Evolutionary conservation across 164 flowering plant species (phyloP), one percentile per base, ranked within the genome.

Genomic region (Nymphaea colorata): DNA sequence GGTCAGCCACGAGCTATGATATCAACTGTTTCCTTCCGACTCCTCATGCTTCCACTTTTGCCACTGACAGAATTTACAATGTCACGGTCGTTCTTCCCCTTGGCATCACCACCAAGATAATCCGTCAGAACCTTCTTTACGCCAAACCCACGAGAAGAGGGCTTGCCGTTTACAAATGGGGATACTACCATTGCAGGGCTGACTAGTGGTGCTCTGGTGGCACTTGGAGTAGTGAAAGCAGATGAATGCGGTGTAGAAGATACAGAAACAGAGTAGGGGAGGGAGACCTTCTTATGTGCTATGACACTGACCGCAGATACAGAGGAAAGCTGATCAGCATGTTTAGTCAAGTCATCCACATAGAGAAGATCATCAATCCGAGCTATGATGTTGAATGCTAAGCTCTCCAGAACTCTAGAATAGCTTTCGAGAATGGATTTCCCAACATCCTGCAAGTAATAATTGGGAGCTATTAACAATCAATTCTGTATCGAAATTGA

Each of bases 371-470:
- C 99, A 67, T 95, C 99, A 8, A 95, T 90, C 0, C 98, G 89
- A 42, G 99, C 90, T 5, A 86, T 83, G 41, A 95, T 84, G 62
- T 84, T 92, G 62, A 77, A 92, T n/a, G 99, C 97, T 64, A 95
- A 70, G 79, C 99, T 95, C 79, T 95, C 99, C 81, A 95, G 62
- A 17, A 90, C 99, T 77, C 99, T 85, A 16, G 99, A 95, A 73
- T 95, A 95, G 90, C 98, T 84, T 81, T 95, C 99, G 45, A 95
- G 74, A 70, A 95, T 90, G 59, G 98, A 92, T 75, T 89, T 88
- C 55, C 99, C 99, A 45, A 92, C 84, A 76, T 95, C 99, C 99
- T 92, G 87, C 42, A 79, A 17, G 41, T 61, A 61, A 11, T 61
- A 51, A 8, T 51, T 51, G 12, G 14, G 14, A 51, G 8, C 8